Evolutionary conservation across 2,329 filamentous ascomycete species (phyloP).

Genomic region (Neofusicoccum kwambonambiense): DNA sequence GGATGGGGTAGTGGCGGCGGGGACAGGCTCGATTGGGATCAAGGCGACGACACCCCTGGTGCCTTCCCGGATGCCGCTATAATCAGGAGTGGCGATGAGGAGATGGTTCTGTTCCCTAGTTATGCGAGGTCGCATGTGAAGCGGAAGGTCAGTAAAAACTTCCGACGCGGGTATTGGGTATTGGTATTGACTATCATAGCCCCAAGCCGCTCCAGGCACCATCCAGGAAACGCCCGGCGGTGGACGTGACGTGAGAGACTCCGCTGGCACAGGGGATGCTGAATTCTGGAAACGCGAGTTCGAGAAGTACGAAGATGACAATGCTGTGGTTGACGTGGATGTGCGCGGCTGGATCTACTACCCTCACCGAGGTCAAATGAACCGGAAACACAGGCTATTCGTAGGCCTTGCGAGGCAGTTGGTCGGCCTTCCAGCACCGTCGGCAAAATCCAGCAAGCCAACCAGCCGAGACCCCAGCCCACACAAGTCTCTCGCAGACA

Average conservation of each 20-base stretch:
- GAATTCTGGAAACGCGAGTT: constrained; percentile 78
- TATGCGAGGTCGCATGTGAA: constrained; percentile 76
- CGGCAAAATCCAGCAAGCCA: constrained; percentile 31
- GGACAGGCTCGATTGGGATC: constrained; percentile 37
- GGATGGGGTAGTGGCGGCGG: constrained; percentile 45
- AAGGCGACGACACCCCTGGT: constrained; percentile 60
- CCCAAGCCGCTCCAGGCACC: constrained; percentile 34
- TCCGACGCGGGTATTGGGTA: constrained; percentile 7
- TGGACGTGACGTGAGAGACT: constrained; percentile 44
- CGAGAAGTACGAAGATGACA: constrained; percentile 76
- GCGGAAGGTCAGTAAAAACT: constrained; percentile 37
- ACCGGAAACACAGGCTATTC: constrained; percentile 79
- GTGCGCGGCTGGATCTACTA: constrained; percentile 94
- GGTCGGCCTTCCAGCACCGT: constrained; percentile 77
- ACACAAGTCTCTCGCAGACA: constrained; percentile 35
- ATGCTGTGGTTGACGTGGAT: constrained; percentile 88
- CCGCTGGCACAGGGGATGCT: constrained; percentile 56
- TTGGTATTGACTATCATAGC: constrained; percentile 21
- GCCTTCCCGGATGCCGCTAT: constrained; percentile 85
- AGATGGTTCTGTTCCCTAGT: constrained; percentile 93
- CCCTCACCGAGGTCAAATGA: constrained; percentile 81
- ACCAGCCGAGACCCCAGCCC: constrained; percentile 50
- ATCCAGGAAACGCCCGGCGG: constrained; percentile 40
- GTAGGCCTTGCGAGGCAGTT: constrained; percentile 83
- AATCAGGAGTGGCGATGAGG: constrained; percentile 74